Percentiles rank a stretch among this genome's conserved stretches.
Conservation (phyloP, 192 early-diverging fungal species). For the Coemansia sp. region DNA sequence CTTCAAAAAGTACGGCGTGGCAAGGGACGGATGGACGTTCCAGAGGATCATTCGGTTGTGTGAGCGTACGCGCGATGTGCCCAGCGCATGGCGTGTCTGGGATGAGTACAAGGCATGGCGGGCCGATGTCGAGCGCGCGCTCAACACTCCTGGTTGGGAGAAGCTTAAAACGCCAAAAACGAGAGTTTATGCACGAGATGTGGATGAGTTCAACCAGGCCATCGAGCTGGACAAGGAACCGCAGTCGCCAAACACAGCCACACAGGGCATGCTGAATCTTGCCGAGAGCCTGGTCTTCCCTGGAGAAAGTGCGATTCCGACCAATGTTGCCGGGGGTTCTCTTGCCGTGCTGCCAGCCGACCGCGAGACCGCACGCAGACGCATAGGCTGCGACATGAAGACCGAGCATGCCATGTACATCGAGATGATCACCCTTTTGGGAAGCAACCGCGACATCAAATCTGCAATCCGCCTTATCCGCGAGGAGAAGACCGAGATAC, state of each 20-base stretch:
- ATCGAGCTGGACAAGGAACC: neutral
- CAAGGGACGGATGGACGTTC: conserved; percentile 66
- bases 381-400: conserved; percentile 56
- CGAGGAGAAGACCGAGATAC: conserved; percentile 43
- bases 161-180: conserved; percentile 23
- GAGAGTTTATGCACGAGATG: conserved; percentile 10
- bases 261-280: conserved; percentile 38
- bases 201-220: neutral
- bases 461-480: conserved; percentile 56
- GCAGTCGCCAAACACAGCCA: conserved; percentile 19
- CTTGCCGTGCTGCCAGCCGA: conserved; percentile 39
- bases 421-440: conserved; percentile 68
- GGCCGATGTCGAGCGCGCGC: conserved; percentile 30
- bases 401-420: conserved; percentile 60
- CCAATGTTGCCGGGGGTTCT: conserved; percentile 27
- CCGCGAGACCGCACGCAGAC: conserved; percentile 42
- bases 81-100: conserved; percentile 69
- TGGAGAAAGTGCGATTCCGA: conserved; percentile 23
- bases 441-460: conserved; percentile 56
- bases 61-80: conserved; percentile 60
- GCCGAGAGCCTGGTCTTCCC: conserved; percentile 33
- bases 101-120: conserved; percentile 66
- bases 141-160: conserved; percentile 42
- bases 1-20: conserved; percentile 55
- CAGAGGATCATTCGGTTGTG: conserved; percentile 60